Percentiles rank a stretch among this genome's conserved stretches.
Evolutionary conservation across 2,329 filamentous ascomycete genomes (phyloP).

Genomic region (Boeremia lycopersici): DNA sequence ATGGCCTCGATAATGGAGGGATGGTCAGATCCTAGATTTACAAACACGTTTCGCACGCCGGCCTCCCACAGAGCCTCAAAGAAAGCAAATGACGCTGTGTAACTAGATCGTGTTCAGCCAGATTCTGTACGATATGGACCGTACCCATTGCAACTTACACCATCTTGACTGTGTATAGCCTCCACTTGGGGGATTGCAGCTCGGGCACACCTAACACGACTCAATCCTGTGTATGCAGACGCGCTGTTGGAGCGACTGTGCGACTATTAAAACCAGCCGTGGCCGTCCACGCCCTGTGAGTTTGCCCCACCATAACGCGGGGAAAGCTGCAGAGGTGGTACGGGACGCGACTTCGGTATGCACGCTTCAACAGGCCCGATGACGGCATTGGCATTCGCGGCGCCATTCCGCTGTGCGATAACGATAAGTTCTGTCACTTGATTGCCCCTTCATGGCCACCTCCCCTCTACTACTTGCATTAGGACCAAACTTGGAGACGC

Average conservation of each 20-base stretch:
- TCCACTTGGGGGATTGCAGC: background rate
- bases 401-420: constrained; percentile 1
- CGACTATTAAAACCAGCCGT: background rate
- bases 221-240: background rate
- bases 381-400: constrained; percentile 9
- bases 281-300: constrained; percentile 5
- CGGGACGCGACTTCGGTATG: constrained; percentile 11
- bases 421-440: background rate
- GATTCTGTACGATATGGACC: background rate
- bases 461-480: background rate
- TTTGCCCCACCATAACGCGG: constrained; percentile 16
- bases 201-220: background rate
- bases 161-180: constrained; percentile 19
- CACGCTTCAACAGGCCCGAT: constrained; percentile 1
- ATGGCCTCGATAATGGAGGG: constrained; percentile 82
- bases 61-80: constrained; percentile 79
- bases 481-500: background rate
- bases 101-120: constrained; percentile 43
- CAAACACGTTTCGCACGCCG: constrained; percentile 57
- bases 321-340: constrained; percentile 4
- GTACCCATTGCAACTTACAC: constrained; percentile 21
- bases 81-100: constrained; percentile 81
- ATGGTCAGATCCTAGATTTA: constrained; percentile 74
- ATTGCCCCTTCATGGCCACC: no score
- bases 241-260: background rate